A percentile compares a stretch with the other conserved stretches of the same genome.
These are phyloP conservation scores for Eutrema japonicum DNA, from an alignment of 345 rosid species.

Conservation along the genomic window DNA sequence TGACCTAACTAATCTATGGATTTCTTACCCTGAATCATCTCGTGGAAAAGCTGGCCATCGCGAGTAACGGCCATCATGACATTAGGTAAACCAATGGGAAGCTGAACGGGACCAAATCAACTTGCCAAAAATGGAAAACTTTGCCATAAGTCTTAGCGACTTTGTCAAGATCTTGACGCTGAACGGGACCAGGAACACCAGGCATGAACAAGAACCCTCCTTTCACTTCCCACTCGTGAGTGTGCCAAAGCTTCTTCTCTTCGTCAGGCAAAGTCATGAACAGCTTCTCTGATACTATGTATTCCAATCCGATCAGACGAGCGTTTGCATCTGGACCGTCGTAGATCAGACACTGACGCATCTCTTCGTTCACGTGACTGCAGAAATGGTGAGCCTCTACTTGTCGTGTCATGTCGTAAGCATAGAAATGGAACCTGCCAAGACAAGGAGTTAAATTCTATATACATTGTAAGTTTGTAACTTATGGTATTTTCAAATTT, in stretches of 20 bases:
- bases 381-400: conserved; percentile 81
- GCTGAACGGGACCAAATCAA: conserved; percentile 68
- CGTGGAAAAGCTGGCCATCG: conserved; percentile 68
- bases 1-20: not conserved
- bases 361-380: conserved; percentile 76
- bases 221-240: conserved; percentile 80
- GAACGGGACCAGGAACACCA: conserved; percentile 62
- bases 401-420: conserved; percentile 76
- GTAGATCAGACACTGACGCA: conserved; percentile 82
- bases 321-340: conserved; percentile 54
- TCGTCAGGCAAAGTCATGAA: conserved; percentile 64
- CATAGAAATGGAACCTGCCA: conserved; percentile 71
- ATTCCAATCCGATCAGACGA: conserved; percentile 74
- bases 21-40: conserved; percentile 50
- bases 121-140: conserved; percentile 88
- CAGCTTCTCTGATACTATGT: conserved; percentile 67
- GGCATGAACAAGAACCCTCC: conserved; percentile 82
- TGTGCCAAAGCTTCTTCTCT: conserved; percentile 85
- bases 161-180: conserved; percentile 69
- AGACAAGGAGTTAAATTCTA: not conserved
- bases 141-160: conserved; percentile 74
- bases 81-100: conserved; percentile 78
- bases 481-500: not conserved
- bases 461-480: not conserved
- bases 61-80: conserved; percentile 75